Base-by-base conservation (phyloP, 176 grass and related monocot genomes). In the Rhipidocladum racemiflorum region DNA sequence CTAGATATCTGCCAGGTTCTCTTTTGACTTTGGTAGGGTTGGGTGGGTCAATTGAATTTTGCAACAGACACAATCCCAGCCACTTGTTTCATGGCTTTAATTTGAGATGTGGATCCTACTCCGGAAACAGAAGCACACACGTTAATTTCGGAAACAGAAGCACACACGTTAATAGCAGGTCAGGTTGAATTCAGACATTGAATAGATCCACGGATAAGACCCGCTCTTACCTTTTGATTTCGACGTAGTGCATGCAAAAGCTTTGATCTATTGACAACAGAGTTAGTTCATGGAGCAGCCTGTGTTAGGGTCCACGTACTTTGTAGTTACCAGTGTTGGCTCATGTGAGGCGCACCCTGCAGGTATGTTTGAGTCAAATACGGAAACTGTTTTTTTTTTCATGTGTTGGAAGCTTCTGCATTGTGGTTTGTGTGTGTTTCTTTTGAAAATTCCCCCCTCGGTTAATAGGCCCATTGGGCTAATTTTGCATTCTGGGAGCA, bases 401-500 rank as follows among this genome's bases (percentile, higher is more conserved):
- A 60, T 8, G 36, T 9, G 36, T 32, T 81, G 16, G 35, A 43
- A 55, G 28, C 55, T 74, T 74, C 5, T 9, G 56, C 8, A 48
- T 68, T 57, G 29, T 25, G 65, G 9, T 56, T 56, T 68, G 18
- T 68, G n/a, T n/a, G n/a, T n/a, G n/a, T n/a, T n/a, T n/a, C n/a
- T n/a, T n/a, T 1, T 13, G 8, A 56, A 56, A 2, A 55, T 12
- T 27, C 67, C 16, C 18, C 16, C 24, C 16, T 2, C 70, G 15
- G 8, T 44, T 53, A 54, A 38, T 54, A 45, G 24, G 23, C 13
- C 43, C 49, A 61, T 65, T 68, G 24, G 56, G 2, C n/a, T 70
- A 45, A 11, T 72, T 40, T 21, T 79, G 74, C 28, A 48, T 64
- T 78, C 8, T 66, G 27, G 28, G 46, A 84, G 36, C 74, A 23